Evolutionary conservation across 2,329 filamentous ascomycete genomes (phyloP).

Genomic region (Pezizomycotina sp.): DNA sequence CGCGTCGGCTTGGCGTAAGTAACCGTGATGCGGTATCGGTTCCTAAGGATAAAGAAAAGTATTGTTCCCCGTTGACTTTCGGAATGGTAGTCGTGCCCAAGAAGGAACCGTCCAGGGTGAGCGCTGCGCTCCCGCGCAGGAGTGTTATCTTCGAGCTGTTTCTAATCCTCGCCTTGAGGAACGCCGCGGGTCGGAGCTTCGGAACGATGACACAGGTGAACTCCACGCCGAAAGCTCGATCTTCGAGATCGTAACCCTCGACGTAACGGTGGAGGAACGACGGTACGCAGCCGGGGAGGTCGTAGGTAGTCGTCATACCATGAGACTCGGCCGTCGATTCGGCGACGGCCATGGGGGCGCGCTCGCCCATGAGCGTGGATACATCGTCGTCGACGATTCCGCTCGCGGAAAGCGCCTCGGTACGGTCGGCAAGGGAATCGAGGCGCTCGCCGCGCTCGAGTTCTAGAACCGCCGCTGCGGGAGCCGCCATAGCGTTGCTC

Average conservation of each 20-base stretch:
- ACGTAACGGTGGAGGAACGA: conserved; percentile 37
- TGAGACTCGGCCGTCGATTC: conserved; percentile 37
- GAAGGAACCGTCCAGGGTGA: conserved; percentile 48
- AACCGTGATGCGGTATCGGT: conserved; percentile 42
- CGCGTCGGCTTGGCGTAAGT: conserved; percentile 42
- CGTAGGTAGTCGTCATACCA: conserved; percentile 45
- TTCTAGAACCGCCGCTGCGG: too few species aligned
- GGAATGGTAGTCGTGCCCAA: conserved; percentile 42
- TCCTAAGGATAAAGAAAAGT: conserved; percentile 40
- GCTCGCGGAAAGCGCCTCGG: conserved; percentile 4
- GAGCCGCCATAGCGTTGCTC: too few species aligned
- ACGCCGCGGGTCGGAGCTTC: conserved; percentile 44
- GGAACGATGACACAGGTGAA: conserved; percentile 44
- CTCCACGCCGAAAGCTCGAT: conserved; percentile 36
- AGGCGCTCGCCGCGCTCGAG: too few species aligned
- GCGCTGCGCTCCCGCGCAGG: conserved; percentile 38
- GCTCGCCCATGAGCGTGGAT: conserved; percentile 24
- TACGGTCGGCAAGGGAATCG: neutral
- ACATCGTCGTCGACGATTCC: conserved; percentile 18
- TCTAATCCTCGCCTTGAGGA: conserved; percentile 41
- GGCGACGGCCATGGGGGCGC: conserved; percentile 19
- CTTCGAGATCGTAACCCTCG: conserved; percentile 44
- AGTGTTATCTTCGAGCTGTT: conserved; percentile 42
- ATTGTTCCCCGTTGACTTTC: conserved; percentile 39
- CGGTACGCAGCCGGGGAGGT: conserved; percentile 43